Percentiles rank a stretch among this genome's conserved stretches.
phyloP scores from a whole-genome alignment of 495 filamentous ascomycete species.

The Pyrenopolyporus hunteri region DNA sequence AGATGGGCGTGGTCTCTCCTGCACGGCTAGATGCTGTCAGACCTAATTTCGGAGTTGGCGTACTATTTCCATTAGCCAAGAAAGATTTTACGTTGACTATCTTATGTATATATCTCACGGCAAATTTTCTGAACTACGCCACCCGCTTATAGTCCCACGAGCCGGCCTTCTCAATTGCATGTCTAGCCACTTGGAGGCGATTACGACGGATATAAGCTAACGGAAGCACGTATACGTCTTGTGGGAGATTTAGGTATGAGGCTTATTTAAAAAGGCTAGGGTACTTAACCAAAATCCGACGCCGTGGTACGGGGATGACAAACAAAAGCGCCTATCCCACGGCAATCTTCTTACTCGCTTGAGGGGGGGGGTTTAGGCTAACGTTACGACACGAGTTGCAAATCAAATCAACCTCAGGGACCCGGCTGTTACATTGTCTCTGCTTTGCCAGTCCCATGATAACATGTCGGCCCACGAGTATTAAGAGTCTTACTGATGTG shows the following conservation, averaged over 20 bases:
- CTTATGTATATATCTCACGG: no score
- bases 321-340: background rate
- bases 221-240: background rate
- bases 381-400: no score
- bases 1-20: background rate
- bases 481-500: background rate
- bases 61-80: no score
- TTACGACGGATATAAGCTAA: background rate
- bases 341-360: no score
- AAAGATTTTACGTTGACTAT: no score
- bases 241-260: no score
- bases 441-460: no score
- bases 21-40: background rate
- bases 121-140: background rate
- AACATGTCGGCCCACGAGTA: background rate
- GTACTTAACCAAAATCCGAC: background rate
- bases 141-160: background rate
- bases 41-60: no score
- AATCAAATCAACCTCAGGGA: no score
- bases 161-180: background rate
- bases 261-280: background rate
- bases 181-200: background rate
- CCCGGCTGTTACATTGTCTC: no score
- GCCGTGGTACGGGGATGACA: background rate
- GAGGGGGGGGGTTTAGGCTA: no score